A percentile compares a stretch with the other conserved stretches of the same genome.
phyloP scores from a whole-genome alignment of 148 eudicot genomes.

The Selenicereus undatus region DNA sequence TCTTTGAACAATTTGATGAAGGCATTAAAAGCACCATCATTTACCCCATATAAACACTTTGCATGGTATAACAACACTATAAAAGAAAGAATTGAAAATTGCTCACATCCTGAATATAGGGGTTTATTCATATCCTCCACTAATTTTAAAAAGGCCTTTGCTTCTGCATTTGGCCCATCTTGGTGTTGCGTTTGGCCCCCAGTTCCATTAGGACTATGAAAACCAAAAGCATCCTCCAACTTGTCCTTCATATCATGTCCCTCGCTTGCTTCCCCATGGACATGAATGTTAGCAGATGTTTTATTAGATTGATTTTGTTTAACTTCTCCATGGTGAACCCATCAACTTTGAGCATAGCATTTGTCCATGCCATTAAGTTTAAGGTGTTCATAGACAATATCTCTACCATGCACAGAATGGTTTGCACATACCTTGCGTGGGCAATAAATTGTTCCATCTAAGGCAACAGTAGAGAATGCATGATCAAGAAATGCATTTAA shows the following conservation, averaged over 20 bases:
- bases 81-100: background rate
- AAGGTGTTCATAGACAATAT: background rate
- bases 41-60: background rate
- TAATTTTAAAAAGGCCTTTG: background rate
- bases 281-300: background rate
- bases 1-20: background rate
- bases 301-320: background rate
- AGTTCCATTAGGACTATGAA: background rate
- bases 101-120: background rate
- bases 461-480: background rate
- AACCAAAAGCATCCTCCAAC: background rate
- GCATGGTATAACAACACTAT: background rate
- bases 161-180: background rate
- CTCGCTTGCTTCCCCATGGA: too few species aligned
- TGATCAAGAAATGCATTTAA: background rate
- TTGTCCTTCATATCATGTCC: background rate
- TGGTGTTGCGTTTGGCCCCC: background rate
- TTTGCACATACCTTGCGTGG: background rate
- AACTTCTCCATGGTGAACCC: background rate
- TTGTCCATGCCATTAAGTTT: background rate
- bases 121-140: background rate
- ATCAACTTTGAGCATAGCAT: background rate
- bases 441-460: background rate
- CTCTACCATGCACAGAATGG: background rate
- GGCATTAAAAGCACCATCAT: background rate